phyloP scores from a whole-genome alignment of 441 rosid genomes.

The Jatropha multifida region DNA sequence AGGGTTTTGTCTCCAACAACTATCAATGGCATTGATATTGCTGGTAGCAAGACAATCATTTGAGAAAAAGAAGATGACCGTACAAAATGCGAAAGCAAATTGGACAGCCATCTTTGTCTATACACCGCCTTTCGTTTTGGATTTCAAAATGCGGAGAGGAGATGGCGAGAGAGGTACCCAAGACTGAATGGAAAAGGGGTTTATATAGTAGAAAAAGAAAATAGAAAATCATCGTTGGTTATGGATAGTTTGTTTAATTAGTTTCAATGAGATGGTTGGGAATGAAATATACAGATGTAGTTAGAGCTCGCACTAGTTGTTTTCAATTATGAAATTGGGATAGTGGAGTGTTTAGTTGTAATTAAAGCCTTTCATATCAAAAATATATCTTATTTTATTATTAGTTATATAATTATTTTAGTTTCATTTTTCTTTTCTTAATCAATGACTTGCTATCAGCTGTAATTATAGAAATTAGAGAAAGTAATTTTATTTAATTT shows the following conservation, averaged over 20 bases:
- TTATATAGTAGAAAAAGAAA: slow-evolving; percentile 1
- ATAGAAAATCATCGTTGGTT: no score
- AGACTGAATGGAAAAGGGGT: background rate
- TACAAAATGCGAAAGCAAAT: slow-evolving; percentile 27
- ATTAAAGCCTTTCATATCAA: background rate
- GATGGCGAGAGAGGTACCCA: background rate
- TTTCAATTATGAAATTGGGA: background rate
- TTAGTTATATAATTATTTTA: no score
- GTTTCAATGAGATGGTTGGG: background rate
- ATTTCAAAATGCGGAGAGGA: background rate
- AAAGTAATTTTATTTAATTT: no score
- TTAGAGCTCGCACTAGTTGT: slow-evolving; percentile 6
- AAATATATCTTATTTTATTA: no score
- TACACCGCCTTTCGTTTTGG: background rate
- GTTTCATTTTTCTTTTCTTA: no score
- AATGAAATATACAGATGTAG: background rate
- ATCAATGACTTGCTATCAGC: no score
- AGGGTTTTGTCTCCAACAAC: slow-evolving; percentile 60
- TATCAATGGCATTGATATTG: slow-evolving; percentile 62
- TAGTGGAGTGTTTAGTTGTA: background rate
- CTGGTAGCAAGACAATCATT: slow-evolving; percentile 21
- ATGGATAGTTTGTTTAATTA: background rate
- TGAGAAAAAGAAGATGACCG: slow-evolving; percentile 23
- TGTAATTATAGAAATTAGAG: no score
- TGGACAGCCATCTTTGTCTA: slow-evolving; percentile 15